These are phyloP conservation scores for Podospora bellae-mahoneyi DNA, from an alignment of 495 filamentous ascomycete species.

Conservation along the genomic window DNA sequence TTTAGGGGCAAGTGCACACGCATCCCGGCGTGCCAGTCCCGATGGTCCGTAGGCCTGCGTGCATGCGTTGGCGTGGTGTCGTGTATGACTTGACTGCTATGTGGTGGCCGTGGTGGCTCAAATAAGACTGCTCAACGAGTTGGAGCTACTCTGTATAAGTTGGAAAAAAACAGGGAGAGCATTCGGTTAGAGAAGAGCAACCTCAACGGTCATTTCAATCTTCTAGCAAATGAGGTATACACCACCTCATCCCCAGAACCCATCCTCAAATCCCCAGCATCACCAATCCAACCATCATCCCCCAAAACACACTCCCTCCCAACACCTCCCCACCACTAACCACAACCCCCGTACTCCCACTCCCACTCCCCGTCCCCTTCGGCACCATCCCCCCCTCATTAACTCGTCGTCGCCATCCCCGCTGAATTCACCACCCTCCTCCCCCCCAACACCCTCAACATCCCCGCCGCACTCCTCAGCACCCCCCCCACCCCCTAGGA, in stretches of 20 bases:
- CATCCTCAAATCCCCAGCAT: constrained; percentile 8
- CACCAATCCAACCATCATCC: constrained; percentile 8
- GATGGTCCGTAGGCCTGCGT: neutral
- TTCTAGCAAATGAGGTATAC: too few relatives aligned
- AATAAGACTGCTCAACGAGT: too few relatives aligned
- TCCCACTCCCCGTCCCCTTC: neutral
- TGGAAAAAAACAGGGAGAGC: too few relatives aligned
- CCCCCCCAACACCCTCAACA: constrained; percentile 26
- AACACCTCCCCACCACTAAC: neutral
- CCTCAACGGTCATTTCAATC: too few relatives aligned
- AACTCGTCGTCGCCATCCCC: constrained; percentile 5
- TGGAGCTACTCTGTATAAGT: too few relatives aligned
- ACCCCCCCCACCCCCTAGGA: constrained; percentile 18
- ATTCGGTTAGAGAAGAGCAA: too few relatives aligned
- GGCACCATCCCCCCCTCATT: neutral
- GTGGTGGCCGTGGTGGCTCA: neutral
- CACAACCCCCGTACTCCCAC: constrained; percentile 1
- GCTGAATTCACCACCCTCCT: constrained; percentile 42
- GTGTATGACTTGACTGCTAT: neutral
- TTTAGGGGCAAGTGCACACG: neutral
- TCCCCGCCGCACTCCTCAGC: constrained; percentile 33
- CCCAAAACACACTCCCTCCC: constrained; percentile 2
- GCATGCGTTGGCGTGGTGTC: neutral
- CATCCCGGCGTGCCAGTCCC: neutral
- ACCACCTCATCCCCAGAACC: neutral